These are phyloP conservation scores for Leishmania tropica DNA, from an alignment of 208 protist species.

Conservation along the genomic window DNA sequence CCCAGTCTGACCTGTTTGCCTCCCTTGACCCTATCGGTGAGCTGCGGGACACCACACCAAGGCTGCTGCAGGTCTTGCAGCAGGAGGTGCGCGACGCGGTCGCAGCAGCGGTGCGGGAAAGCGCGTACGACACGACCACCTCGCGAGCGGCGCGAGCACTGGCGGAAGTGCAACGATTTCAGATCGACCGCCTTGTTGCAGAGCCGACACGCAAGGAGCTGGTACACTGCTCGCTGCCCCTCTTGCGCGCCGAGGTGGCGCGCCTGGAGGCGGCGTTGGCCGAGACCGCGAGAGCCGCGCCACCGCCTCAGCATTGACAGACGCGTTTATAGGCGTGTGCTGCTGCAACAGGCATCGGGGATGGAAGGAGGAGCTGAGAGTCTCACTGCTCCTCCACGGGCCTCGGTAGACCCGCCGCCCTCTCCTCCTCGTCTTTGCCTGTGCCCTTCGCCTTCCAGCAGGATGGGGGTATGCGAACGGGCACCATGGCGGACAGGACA, in stretches of 20 bases:
- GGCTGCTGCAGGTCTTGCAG: constrained; percentile 32
- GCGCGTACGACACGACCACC: constrained; percentile 25
- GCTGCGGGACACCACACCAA: constrained; percentile 15
- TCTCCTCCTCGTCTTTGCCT: neutral
- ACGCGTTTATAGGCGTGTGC: neutral
- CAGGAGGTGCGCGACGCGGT: constrained; percentile 39
- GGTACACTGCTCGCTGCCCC: constrained; percentile 31
- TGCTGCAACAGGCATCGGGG: neutral
- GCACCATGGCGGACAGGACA: neutral
- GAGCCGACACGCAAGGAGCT: constrained; percentile 40
- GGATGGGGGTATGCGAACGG: neutral
- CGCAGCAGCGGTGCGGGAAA: constrained; percentile 28
- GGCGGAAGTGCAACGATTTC: constrained; percentile 43
- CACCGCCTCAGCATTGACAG: neutral
- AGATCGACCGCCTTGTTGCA: constrained; percentile 44
- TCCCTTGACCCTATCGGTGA: constrained; percentile 5
- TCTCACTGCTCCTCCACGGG: neutral
- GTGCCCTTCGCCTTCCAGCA: neutral
- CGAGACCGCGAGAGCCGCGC: neutral
- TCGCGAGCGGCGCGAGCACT: constrained; percentile 43
- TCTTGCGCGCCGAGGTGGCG: constrained; percentile 47
- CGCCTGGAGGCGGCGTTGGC: constrained; percentile 43
- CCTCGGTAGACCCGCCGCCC: neutral
- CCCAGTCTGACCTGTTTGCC: constrained; percentile 26
- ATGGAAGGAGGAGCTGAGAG: neutral